Conservation (phyloP, 257 asterid species). For the Lantana camara region DNA sequence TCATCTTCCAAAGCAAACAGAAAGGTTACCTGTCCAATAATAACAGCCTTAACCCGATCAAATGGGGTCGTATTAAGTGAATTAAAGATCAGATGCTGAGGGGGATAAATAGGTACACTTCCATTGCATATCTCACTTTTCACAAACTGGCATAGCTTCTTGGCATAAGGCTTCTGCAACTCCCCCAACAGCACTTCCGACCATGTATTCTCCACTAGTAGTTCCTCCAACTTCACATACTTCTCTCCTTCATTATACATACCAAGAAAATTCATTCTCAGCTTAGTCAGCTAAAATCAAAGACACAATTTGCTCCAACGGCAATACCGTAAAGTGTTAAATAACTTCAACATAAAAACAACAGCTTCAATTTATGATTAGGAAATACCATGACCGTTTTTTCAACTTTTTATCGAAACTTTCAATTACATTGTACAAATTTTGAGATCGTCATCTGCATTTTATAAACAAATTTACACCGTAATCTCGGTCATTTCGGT, state of each 20-base stretch:
- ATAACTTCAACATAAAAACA: too few relatives aligned
- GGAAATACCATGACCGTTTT: too few relatives aligned
- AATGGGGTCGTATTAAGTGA: conserved; percentile 87
- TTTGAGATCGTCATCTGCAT: too few relatives aligned
- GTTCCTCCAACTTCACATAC: conserved; percentile 67
- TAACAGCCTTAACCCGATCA: conserved; percentile 77
- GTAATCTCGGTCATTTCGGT: too few relatives aligned
- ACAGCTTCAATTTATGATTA: too few relatives aligned
- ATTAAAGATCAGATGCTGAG: conserved; percentile 78
- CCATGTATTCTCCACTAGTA: conserved; percentile 87
- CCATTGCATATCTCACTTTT: conserved; percentile 60
- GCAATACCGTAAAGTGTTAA: too few relatives aligned
- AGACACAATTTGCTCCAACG: too few relatives aligned
- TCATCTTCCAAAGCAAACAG: conserved; percentile 14
- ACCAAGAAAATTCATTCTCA: conserved; percentile 21
- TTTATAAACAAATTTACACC: too few relatives aligned
- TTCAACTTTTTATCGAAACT: too few relatives aligned
- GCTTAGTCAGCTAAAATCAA: background rate
- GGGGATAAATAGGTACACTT: conserved; percentile 76
- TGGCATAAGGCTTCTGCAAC: conserved; percentile 75
- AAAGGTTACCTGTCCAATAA: conserved; percentile 81
- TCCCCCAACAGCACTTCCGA: conserved; percentile 63
- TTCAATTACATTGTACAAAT: too few relatives aligned
- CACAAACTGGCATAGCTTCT: conserved; percentile 58
- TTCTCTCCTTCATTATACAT: conserved; percentile 40